These are phyloP conservation scores for Neofusicoccum sp. DNA, from an alignment of 2,329 filamentous ascomycete genomes.

Conservation along the genomic window DNA sequence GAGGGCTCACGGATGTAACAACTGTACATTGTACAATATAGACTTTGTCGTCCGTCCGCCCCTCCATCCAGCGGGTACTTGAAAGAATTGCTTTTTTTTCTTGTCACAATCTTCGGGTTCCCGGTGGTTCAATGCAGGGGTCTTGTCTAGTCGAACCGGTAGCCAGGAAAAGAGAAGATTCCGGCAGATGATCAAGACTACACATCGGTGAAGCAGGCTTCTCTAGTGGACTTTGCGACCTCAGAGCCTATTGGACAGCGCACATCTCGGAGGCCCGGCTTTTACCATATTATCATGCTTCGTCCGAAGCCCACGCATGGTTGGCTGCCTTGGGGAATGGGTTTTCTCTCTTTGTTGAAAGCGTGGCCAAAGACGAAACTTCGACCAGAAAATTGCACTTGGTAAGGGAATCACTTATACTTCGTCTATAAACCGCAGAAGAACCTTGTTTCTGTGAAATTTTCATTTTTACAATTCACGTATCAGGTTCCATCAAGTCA, in stretches of 20 bases:
- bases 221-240: not conserved
- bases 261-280: not conserved
- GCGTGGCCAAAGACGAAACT: too few species aligned
- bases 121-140: not conserved
- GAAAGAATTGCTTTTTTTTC: conserved; percentile 11
- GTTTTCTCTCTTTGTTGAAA: too few species aligned
- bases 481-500: too few species aligned
- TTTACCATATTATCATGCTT: not conserved
- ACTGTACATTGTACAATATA: conserved; percentile 45
- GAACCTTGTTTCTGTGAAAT: too few species aligned
- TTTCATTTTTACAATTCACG: too few species aligned
- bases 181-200: not conserved
- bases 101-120: not conserved
- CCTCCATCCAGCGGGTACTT: conserved; percentile 8
- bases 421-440: too few species aligned
- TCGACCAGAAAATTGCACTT: too few species aligned
- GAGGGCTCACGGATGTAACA: conserved; percentile 30
- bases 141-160: not conserved
- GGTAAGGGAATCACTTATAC: too few species aligned
- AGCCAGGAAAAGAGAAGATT: not conserved
- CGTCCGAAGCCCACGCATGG: too few species aligned
- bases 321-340: too few species aligned
- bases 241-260: not conserved
- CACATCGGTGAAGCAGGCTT: not conserved
- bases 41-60: conserved; percentile 24